Evolutionary conservation across 2,329 filamentous ascomycete species (phyloP).

Genomic region (Penicillium sp.): DNA sequence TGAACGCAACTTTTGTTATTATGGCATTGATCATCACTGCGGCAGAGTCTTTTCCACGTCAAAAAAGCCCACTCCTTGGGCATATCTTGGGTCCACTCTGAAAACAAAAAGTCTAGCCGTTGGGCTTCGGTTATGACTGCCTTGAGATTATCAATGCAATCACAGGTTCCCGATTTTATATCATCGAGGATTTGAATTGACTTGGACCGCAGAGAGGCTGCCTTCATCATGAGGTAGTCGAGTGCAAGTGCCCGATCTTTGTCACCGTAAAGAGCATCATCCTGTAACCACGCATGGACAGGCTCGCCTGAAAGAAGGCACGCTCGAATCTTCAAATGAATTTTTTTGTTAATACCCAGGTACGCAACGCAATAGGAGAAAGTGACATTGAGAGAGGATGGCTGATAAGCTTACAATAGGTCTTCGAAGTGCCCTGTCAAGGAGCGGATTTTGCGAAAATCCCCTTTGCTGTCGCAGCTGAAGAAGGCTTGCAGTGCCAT

Average conservation of each 20-base stretch:
- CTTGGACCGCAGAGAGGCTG: slow-evolving; percentile 11
- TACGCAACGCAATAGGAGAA: not conserved
- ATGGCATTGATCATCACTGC: not conserved
- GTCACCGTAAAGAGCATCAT: not conserved
- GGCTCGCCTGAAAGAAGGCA: not conserved
- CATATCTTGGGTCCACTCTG: not conserved
- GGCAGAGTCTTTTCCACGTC: not conserved
- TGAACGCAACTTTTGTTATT: not conserved
- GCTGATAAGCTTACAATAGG: slow-evolving; percentile 15
- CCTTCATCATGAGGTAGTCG: slow-evolving; percentile 4
- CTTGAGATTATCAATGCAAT: not conserved
- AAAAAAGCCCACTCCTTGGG: not conserved
- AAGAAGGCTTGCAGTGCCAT: slow-evolving; percentile 20
- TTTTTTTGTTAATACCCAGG: not conserved
- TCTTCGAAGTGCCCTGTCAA: slow-evolving; percentile 17
- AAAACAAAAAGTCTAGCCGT: not conserved
- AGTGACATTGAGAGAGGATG: not conserved
- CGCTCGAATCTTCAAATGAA: slow-evolving; percentile 1
- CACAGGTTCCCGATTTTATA: not conserved
- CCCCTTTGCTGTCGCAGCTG: slow-evolving; percentile 15
- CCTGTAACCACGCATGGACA: slow-evolving; percentile 2
- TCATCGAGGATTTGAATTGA: not conserved
- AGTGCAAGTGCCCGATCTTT: not conserved
- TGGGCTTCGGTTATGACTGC: not conserved
- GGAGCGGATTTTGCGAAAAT: slow-evolving; percentile 8